A percentile compares a stretch with the other conserved stretches of the same genome.
phyloP scores from a whole-genome alignment of 495 filamentous ascomycete genomes.

The Daldinia decipiens region DNA sequence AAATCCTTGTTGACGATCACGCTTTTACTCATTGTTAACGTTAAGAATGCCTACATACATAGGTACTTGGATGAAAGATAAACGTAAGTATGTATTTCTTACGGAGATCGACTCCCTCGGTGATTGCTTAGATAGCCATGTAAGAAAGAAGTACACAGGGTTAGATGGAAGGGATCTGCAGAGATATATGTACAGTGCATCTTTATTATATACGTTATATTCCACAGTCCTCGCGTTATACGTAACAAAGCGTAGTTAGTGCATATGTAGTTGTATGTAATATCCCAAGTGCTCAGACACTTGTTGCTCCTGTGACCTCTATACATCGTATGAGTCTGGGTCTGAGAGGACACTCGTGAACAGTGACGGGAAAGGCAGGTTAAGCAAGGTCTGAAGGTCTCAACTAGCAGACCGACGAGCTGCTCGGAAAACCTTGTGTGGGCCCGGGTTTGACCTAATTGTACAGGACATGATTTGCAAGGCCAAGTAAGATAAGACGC shows the following conservation, averaged over 20 bases:
- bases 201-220: slow-evolving; percentile 15
- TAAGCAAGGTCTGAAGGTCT: slow-evolving; percentile 28
- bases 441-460: slow-evolving; percentile 19
- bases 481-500: slow-evolving; percentile 20
- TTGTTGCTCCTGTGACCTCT: background rate
- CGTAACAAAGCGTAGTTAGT: slow-evolving; percentile 29
- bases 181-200: slow-evolving; percentile 7
- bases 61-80: slow-evolving; percentile 17
- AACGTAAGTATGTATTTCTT: slow-evolving; percentile 25
- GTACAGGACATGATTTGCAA: slow-evolving; percentile 31
- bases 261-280: background rate
- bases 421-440: slow-evolving; percentile 33
- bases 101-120: slow-evolving; percentile 28
- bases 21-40: slow-evolving; percentile 8
- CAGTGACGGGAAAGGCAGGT: slow-evolving; percentile 35
- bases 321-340: background rate
- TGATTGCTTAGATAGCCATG: slow-evolving; percentile 32
- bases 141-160: slow-evolving; percentile 28
- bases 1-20: slow-evolving; percentile 33
- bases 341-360: slow-evolving; percentile 16
- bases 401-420: slow-evolving; percentile 42
- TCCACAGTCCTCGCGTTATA: slow-evolving; percentile 26
- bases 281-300: background rate
- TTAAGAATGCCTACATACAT: background rate
- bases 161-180: slow-evolving; percentile 22